Evolutionary conservation across 1,284 basidiomycete species (phyloP).

Genomic region (Athelia sp.): DNA sequence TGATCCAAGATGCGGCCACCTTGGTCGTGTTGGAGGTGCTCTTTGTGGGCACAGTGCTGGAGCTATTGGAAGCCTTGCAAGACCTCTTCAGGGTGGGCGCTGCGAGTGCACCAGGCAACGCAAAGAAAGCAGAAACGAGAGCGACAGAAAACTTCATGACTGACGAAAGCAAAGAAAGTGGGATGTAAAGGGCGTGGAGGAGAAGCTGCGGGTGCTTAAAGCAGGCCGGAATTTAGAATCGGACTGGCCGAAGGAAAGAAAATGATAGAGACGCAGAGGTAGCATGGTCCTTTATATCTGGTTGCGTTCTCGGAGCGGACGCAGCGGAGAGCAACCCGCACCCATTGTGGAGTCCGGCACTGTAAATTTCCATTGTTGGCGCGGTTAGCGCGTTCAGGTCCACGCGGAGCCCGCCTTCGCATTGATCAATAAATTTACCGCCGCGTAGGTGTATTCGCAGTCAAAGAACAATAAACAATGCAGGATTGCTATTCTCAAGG

Average conservation of each 20-base stretch:
- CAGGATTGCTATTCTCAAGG: no score
- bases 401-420: no score
- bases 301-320: no score
- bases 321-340: no score
- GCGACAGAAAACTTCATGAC: slow-evolving; percentile 51
- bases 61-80: slow-evolving; percentile 64
- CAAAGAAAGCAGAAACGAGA: neutral
- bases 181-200: slow-evolving; percentile 52
- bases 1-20: slow-evolving; percentile 37
- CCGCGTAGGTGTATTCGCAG: no score
- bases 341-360: no score
- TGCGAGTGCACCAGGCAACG: slow-evolving; percentile 23
- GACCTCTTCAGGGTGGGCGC: slow-evolving; percentile 73
- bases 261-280: neutral
- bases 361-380: no score
- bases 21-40: slow-evolving; percentile 31
- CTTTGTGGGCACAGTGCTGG: slow-evolving; percentile 65
- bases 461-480: no score
- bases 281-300: neutral
- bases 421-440: no score
- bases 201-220: slow-evolving; percentile 49
- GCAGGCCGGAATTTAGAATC: neutral
- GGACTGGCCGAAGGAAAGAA: neutral
- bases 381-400: no score
- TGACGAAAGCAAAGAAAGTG: slow-evolving; percentile 78